Base-by-base conservation (phyloP, 2,329 filamentous ascomycete genomes). In the Paecilomyces dactylethromorphus region DNA sequence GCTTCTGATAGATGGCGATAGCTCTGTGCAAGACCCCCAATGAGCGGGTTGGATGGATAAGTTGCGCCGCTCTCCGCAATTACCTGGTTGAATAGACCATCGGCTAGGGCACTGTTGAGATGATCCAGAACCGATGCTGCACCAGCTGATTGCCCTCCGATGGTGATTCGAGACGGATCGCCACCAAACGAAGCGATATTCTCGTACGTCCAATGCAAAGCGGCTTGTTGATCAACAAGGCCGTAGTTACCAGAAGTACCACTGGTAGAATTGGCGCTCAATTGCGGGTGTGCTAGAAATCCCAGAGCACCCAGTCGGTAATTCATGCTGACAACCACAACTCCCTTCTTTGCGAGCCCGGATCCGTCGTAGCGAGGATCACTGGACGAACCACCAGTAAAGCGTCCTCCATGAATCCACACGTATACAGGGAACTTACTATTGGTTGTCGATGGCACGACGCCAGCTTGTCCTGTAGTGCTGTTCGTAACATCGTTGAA, bases 1-100 rank as follows among this genome's bases (percentile, higher is more conserved):
- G 71, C 69, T 12, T 57, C 62, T 12, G 54, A 58, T 53, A 66
- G 66, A 21, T 57, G 63, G 18, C 64, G 66, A 58, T 71, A 65
- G 32, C 61, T 62, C 13, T 68, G 68, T 11, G 69, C 69, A 0
- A 65, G 59, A 56, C 64, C 63, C 31, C 65, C 67, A 1, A 65
- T 70, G 53, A 61, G 56, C 29, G 68, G 70, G 59, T 72, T 69
- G 51, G 64, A 66, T 29, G 68, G 64, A n/a, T 60, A 65, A 15
- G 69, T 67, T 12, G 65, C 72, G 53, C 72, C 71, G 56, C 67
- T 71, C 59, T 74, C 68, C 2, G 70, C 60, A 53, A 75, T 74
- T 45, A 66, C 66, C 31, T 66, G 66, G n/a, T 63, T 57, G 45
- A 73, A 60, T 7, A 69, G 63, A 1, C 62, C 65, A 3, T 59